Percentiles rank a stretch among this genome's conserved stretches.
Conservation (phyloP, 2,329 filamentous ascomycete genomes). For the Metarhizium rileyi region DNA sequence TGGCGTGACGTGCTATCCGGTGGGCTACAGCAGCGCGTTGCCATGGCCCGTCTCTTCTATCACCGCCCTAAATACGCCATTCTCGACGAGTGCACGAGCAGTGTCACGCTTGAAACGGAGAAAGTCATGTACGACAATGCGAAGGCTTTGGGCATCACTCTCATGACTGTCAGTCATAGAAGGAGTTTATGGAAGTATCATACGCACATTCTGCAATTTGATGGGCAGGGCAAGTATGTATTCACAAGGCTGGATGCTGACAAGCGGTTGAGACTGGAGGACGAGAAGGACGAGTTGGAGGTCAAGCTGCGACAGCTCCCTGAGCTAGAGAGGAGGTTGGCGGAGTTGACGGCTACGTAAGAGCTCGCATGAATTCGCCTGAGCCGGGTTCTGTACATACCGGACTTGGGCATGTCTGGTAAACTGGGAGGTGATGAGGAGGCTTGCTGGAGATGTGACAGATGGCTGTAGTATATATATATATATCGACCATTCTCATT, state of each 20-base stretch:
- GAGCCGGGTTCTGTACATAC: background rate
- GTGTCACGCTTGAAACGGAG: constrained; percentile 90
- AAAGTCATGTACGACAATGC: constrained; percentile 96
- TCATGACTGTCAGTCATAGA: constrained; percentile 94
- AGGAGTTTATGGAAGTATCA: constrained; percentile 96
- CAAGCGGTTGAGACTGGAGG: constrained; percentile 72
- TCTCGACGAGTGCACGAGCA: constrained; percentile 91
- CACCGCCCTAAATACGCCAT: constrained; percentile 90
- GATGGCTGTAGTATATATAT: too few species aligned
- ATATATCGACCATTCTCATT: too few species aligned
- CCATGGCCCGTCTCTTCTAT: constrained; percentile 93
- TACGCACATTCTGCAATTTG: constrained; percentile 87
- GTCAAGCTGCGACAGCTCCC: constrained; percentile 75
- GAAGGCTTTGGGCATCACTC: constrained; percentile 80
- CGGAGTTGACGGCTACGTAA: constrained; percentile 52
- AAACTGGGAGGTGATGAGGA: background rate
- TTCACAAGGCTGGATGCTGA: constrained; percentile 89
- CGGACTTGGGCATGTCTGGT: background rate
- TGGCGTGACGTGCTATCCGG: constrained; percentile 93
- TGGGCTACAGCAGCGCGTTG: constrained; percentile 88
- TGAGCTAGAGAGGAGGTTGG: constrained; percentile 76
- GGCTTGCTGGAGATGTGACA: background rate
- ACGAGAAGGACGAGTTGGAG: constrained; percentile 93
- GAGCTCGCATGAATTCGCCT: too few species aligned
- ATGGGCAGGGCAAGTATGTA: constrained; percentile 83